phyloP scores from a whole-genome alignment of 2,329 filamentous ascomycete species.

The Dothidotthia symphoricarpi region DNA sequence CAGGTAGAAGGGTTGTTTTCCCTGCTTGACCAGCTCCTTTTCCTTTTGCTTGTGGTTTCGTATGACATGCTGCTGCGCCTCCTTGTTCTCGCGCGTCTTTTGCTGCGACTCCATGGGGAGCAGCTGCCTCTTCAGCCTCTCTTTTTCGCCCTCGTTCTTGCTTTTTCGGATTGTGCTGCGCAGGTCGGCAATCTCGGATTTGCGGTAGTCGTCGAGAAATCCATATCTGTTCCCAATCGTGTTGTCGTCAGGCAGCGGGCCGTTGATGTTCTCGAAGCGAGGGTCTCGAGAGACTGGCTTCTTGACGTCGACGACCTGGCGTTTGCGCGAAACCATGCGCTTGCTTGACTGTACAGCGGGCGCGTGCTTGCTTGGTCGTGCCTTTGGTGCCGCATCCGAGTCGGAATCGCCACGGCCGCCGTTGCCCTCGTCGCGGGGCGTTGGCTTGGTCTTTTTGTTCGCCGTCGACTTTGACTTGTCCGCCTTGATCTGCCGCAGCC shows the following conservation, averaged over 20 bases:
- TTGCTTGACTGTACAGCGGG: constrained; percentile 81
- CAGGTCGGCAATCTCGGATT: constrained; percentile 76
- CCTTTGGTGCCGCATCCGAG: constrained; percentile 39
- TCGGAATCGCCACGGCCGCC: constrained; percentile 34
- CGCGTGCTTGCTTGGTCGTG: constrained; percentile 78
- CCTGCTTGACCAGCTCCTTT: constrained; percentile 79
- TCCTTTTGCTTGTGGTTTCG: constrained; percentile 77
- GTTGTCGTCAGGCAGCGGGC: constrained; percentile 55
- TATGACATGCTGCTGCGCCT: constrained; percentile 67
- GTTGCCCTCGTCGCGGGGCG: constrained; percentile 30
- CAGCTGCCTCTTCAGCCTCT: constrained; percentile 69
- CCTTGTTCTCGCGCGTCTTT: constrained; percentile 68
- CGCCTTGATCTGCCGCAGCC: constrained; percentile 47
- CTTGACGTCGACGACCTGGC: constrained; percentile 65
- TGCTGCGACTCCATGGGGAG: constrained; percentile 75
- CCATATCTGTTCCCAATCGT: constrained; percentile 71
- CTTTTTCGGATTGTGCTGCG: constrained; percentile 64
- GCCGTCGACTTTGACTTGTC: constrained; percentile 33
- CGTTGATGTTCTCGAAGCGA: constrained; percentile 72
- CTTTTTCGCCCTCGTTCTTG: constrained; percentile 65
- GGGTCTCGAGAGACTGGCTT: constrained; percentile 72
- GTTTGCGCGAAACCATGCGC: constrained; percentile 75
- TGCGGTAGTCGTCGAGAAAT: constrained; percentile 84
- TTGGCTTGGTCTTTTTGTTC: constrained; percentile 15
- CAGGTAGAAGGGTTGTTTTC: constrained; percentile 89